phyloP scores from a whole-genome alignment of 1,284 basidiomycete species.

The Fomitopsis pinicola region DNA sequence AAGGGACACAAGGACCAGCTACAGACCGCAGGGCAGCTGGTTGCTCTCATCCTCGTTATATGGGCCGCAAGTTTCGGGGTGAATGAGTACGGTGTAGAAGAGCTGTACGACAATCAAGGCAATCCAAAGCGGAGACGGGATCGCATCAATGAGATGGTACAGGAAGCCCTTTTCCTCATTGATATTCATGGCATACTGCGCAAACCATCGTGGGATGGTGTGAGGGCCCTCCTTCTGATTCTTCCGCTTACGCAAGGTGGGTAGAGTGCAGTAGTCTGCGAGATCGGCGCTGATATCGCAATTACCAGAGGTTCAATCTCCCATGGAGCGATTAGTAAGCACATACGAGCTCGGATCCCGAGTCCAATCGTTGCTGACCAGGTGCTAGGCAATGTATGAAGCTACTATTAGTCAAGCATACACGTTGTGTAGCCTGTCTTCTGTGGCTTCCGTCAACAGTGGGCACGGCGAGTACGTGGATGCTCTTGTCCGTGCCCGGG shows the following conservation, averaged over 20 bases:
- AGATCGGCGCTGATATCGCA: constrained; percentile 10
- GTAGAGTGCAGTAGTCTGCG: constrained; percentile 9
- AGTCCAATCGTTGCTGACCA: neutral
- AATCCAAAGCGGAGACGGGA: constrained; percentile 35
- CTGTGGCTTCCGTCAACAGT: constrained; percentile 41
- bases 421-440: constrained; percentile 58
- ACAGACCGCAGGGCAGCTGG: constrained; percentile 54
- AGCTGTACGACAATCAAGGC: constrained; percentile 31
- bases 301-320: constrained; percentile 38
- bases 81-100: constrained; percentile 63
- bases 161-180: constrained; percentile 72
- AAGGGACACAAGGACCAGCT: constrained; percentile 54
- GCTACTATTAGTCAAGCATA: constrained; percentile 62
- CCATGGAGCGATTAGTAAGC: constrained; percentile 48
- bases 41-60: constrained; percentile 69
- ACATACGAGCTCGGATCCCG: neutral
- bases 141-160: constrained; percentile 53
- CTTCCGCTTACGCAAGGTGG: constrained; percentile 80
- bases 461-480: constrained; percentile 57
- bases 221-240: constrained; percentile 70
- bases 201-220: constrained; percentile 84
- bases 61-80: constrained; percentile 88
- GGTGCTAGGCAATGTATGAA: constrained; percentile 53
- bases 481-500: constrained; percentile 60
- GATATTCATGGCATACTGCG: constrained; percentile 76